Base-by-base conservation (phyloP, 2,329 filamentous ascomycete genomes). In the Knoxdaviesia proteae region DNA sequence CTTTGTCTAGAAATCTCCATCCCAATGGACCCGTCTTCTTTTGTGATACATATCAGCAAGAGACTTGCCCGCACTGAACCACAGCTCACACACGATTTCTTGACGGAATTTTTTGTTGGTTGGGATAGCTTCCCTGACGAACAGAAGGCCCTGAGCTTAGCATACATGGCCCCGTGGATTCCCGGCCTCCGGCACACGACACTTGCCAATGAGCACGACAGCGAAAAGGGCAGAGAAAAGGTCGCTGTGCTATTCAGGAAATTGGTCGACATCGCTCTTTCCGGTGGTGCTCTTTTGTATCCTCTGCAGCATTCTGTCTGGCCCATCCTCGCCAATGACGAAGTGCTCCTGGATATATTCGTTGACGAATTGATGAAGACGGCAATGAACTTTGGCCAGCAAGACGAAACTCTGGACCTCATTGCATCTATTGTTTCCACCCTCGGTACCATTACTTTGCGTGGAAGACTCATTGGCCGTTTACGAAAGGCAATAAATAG, bases 51-150 rank as follows among this genome's bases (percentile, higher is more conserved):
- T 39, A 75, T 80, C 39, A 80, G 77, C 58, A 69, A 68, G 50
- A 68, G 73, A 47, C 60, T 81, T 10, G 75, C 77, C 6, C 57
- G 61, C 32, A 67, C 74, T 20, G 76, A 81, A 51, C 73, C 77
- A 29, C 75, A 79, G 49, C 62, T 81, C 6, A 80, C 77, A 1
- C 69, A 67, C 6, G 77, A 81, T 51, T 81, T 81, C 50, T 52
- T 81, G 36, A 79, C 76, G n/a, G 77, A 80, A 50, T 81, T 81
- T 52, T 80, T 81, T 45, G 73, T 79, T 30, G 74, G 76, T 11
- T 81, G 77, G 77, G 74, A 78, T 49, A 78, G 74, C 50, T 76
- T 80, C 49, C 68, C 72, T 1, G 70, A 77, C 34, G 71, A 78
- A 44, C 77, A 81, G 52, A 74, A 77, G 49, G 72, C 75, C 1